phyloP scores from a whole-genome alignment of 305 asterid genomes.

The Fraxinus paxiana region DNA sequence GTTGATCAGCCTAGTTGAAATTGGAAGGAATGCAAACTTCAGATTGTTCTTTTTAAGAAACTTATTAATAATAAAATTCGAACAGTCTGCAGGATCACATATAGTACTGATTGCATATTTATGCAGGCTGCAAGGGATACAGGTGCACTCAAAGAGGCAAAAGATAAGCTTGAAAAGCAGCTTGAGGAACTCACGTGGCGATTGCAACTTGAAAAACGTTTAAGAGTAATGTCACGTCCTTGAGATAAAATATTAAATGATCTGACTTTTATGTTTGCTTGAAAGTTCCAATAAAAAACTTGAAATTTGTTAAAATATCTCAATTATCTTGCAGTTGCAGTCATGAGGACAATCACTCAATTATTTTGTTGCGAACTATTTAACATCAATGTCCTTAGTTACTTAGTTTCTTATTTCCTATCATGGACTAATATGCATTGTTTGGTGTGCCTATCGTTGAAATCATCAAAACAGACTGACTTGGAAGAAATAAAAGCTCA shows the following conservation, averaged over 20 bases:
- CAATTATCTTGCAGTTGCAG: background rate
- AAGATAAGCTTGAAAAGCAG: conserved; percentile 95
- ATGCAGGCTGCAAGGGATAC: conserved; percentile 97
- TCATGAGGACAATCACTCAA: background rate
- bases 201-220: conserved; percentile 89
- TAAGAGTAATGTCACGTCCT: conserved; percentile 57
- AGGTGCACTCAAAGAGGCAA: conserved; percentile 98
- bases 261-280: background rate
- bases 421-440: background rate
- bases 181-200: conserved; percentile 97
- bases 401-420: conserved; percentile 7
- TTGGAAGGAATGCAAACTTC: conserved; percentile 13
- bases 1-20: conserved; percentile 1
- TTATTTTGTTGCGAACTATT: background rate
- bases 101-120: conserved; percentile 16
- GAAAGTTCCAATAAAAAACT: background rate
- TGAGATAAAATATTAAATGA: conserved; percentile 13
- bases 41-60: background rate
- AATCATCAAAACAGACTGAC: conserved; percentile 58
- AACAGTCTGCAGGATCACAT: conserved; percentile 8
- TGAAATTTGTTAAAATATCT: background rate
- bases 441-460: conserved; percentile 16
- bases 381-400: conserved; percentile 13
- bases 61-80: background rate
- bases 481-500: conserved; percentile 86